A percentile compares a stretch with the other conserved stretches of the same genome.
Evolutionary conservation across 2,329 filamentous ascomycete genomes (phyloP).

Genomic region (Colletotrichum navitas): DNA sequence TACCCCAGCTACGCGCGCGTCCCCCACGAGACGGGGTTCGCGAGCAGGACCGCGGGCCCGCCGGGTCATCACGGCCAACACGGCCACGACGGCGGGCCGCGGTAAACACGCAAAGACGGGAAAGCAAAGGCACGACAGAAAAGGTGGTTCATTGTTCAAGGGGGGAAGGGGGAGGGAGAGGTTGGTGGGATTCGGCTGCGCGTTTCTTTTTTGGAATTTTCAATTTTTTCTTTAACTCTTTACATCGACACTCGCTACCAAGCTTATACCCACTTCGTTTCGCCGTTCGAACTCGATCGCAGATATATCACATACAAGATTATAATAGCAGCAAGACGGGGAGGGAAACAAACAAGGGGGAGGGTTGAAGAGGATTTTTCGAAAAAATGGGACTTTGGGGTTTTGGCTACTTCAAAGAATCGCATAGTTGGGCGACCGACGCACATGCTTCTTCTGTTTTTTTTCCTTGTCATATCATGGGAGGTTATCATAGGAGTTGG

Average conservation of each 20-base stretch:
- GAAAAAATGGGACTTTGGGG: conserved; percentile 26
- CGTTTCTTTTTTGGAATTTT: not conserved
- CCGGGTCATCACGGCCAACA: conserved; percentile 28
- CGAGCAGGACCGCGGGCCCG: conserved; percentile 29
- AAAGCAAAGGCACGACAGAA: conserved; percentile 29
- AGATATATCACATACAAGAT: conserved; percentile 30
- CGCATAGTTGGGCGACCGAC: conserved; percentile 43
- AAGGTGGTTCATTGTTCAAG: conserved; percentile 4
- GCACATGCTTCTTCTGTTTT: conserved; percentile 19
- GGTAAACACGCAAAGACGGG: conserved; percentile 9
- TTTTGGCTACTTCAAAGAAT: conserved; percentile 34
- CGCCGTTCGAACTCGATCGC: conserved; percentile 23
- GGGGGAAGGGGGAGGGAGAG: not conserved
- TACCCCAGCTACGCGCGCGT: conserved; percentile 41
- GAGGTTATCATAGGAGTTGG: conserved; percentile 10
- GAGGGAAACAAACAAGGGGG: not conserved
- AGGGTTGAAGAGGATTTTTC: not conserved
- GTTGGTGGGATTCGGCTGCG: not conserved
- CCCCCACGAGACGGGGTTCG: conserved; percentile 43
- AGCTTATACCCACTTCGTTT: conserved; percentile 37
- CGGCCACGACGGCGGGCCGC: conserved; percentile 31
- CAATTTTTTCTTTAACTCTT: not conserved
- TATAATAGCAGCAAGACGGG: conserved; percentile 29
- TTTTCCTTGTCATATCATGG: not conserved
- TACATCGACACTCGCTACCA: conserved; percentile 25